These are phyloP conservation scores for Fusarium protoensiforme DNA, from an alignment of 2,329 filamentous ascomycete genomes.

Conservation along the genomic window DNA sequence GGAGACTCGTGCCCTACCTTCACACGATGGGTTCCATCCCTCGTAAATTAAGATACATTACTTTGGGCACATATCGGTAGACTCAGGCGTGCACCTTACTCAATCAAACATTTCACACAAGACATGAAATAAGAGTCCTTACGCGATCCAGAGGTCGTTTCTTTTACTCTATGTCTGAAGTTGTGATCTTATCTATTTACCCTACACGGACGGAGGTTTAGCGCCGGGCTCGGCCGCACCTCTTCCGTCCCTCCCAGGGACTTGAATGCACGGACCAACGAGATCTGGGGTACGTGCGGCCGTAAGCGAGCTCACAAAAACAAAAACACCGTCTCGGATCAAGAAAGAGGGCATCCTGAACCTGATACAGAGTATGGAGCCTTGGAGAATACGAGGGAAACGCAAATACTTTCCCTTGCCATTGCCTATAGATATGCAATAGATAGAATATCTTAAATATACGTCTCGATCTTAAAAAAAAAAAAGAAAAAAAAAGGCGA, in stretches of 20 bases:
- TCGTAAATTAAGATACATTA: not conserved
- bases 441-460: not conserved
- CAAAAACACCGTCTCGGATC: not conserved
- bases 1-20: conserved; percentile 23
- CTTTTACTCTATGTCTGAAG: not conserved
- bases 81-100: not conserved
- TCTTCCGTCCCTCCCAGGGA: not conserved
- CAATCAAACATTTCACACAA: not conserved
- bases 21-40: not conserved
- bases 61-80: not conserved
- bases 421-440: not conserved
- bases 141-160: not conserved
- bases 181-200: not conserved
- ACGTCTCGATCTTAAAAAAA: not conserved
- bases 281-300: conserved; percentile 21
- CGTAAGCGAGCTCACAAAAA: conserved; percentile 40
- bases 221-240: not conserved
- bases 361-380: not conserved
- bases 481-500: not conserved
- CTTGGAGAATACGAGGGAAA: not conserved
- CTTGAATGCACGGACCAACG: conserved; percentile 31
- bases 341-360: not conserved
- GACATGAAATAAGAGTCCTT: not conserved
- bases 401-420: not conserved
- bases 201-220: not conserved